Base-by-base conservation (phyloP, 2,329 filamentous ascomycete genomes). In the Monilinia fructicola region DNA sequence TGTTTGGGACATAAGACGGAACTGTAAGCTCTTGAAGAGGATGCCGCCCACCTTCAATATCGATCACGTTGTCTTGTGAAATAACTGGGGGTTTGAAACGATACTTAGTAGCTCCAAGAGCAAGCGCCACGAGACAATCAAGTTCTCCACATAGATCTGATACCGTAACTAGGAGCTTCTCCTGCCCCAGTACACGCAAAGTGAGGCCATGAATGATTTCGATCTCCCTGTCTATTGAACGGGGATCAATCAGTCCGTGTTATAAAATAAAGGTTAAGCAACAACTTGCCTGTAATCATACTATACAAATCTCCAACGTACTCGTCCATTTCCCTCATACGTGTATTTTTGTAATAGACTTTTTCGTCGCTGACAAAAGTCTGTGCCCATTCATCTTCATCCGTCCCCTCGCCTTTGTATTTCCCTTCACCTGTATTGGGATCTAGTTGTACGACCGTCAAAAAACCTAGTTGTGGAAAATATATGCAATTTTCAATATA, bases 401-500 rank as follows among this genome's bases (percentile, higher is more conserved):
- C 75, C 4, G 80, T 76, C 0, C 82, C 81, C 67, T 84, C 80
- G 0, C 91, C 91, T 71, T 87, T 83, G 71, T 89, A 93, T 14
- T 85, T 79, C 0, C 85, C 84, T 56, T 82, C 79, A 0, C 86
- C 86, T 1, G 84, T 87, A 1, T 81, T 76, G 18, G 82, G 79
- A 71, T 92, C 85, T 4, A 88, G 77, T 2, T 84, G 84, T 21
- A 96, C 87, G 0, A 90, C 87, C 2, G 93, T 90, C 48, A 97
- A 84, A 75, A 97, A 99, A 0, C 95, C 95, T 48, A 97, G 85
- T 73, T 97, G 93, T 0, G 93, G 94, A 69, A 96, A 90, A 76
- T 95, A 97, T 23, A 95, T 90, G 69, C 96, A 96, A 65, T 93
- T 93, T 44, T 83, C 81, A 18, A 89, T 78, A 67, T 84, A 81